Evolutionary conservation across 139 green algal genomes (phyloP), one percentile per base, ranked within the genome.

Genomic region (Bryopsis sp.): DNA sequence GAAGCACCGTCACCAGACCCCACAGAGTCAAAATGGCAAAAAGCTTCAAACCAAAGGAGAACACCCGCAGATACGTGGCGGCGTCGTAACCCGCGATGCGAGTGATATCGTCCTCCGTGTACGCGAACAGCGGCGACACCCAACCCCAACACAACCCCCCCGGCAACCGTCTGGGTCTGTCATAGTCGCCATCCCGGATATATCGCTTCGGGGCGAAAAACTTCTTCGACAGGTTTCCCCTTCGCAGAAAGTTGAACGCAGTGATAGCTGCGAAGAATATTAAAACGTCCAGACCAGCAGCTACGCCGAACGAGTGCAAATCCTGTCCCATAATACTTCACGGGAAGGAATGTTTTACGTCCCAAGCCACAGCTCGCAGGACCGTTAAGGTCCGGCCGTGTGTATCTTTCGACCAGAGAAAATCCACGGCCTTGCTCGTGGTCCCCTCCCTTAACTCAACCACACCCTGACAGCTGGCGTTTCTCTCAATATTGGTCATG

Each of bases 61-160:
- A 61, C 1, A 81, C 57, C 11, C 74, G 58, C 48, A 84, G 29
- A 65, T 79, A 81, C 46, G 77, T 71, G 28, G 68, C 78, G 32
- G 74, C 68, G 58, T 84, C 78, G 35, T 70, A 67, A 8, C 78
- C 78, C 11, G 74, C 74, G 32, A 76, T 48, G 6, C 67, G 34
- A 2, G 81, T 62, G 1, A 84, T 48, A 1, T 81, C 72, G 3
- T 72, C 59, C 43, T 79, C 71, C 0, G 29, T 68, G 37, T 74
- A 76, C 1, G 29, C 6, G 29, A 67, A 72, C 0, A 73, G 35
- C 2, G 32, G 37, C 8, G 28, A 11, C 4, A 78, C 60, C 68
- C 72, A 81, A 26, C n/a, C 29, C n/a, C n/a, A n/a, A n/a, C n/a
- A n/a, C n/a, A n/a, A n/a, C n/a, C n/a, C n/a, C n/a, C n/a, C n/a